A percentile compares a stretch with the other conserved stretches of the same genome.
Evolutionary conservation across 1,284 basidiomycete genomes (phyloP).

Genomic region (Microbotryum silenes-acaulis): DNA sequence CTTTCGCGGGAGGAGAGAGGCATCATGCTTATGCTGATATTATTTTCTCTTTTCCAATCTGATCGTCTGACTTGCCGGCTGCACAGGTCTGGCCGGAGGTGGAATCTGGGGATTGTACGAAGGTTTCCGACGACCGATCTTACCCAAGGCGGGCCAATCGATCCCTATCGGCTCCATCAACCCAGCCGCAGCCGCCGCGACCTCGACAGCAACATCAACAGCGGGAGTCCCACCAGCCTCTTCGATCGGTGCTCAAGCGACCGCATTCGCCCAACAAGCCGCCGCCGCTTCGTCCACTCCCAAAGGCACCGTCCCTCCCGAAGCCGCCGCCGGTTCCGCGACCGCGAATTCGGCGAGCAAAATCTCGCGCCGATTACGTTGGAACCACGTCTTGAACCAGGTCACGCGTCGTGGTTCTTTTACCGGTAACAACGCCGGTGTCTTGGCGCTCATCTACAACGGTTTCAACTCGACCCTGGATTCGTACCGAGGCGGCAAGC

Average conservation of each 20-base stretch:
- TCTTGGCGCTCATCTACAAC: conserved; percentile 94
- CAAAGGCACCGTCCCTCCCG: conserved; percentile 16
- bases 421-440: conserved; percentile 96
- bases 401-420: conserved; percentile 94
- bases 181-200: conserved; percentile 10
- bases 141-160: conserved; percentile 5
- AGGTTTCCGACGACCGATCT: conserved; percentile 59
- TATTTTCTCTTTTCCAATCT: neutral
- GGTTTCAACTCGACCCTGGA: conserved; percentile 92
- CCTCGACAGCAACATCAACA: conserved; percentile 13
- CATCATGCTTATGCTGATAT: neutral
- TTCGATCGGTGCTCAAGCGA: conserved; percentile 26
- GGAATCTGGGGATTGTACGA: conserved; percentile 94
- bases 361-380: conserved; percentile 57
- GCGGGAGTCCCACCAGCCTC: conserved; percentile 25
- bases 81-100: conserved; percentile 80
- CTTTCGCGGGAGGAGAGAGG: conserved; percentile 12
- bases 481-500: conserved; percentile 67
- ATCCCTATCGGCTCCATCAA: conserved; percentile 17
- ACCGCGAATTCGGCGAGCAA: conserved; percentile 21
- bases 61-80: conserved; percentile 46
- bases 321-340: conserved; percentile 10
- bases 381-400: conserved; percentile 95
- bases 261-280: conserved; percentile 21
- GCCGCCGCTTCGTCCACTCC: conserved; percentile 18